Conservation (phyloP, 1,139 yeast genomes). For the Taiozyma sp. region DNA sequence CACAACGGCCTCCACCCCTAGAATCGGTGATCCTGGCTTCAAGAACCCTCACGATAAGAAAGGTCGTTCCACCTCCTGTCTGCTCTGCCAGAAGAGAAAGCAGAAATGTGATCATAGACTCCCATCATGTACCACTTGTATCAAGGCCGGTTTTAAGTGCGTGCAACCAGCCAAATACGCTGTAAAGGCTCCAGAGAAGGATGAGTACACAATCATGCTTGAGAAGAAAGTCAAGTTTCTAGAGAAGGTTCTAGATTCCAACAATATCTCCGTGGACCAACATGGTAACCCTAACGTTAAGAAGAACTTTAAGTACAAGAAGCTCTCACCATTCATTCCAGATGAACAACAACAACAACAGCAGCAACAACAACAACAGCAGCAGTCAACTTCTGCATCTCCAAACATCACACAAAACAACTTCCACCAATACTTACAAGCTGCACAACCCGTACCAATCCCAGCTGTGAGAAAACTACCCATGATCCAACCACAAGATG, state of each 20-base stretch:
- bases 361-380: background rate
- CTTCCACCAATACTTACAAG: conserved; percentile 6
- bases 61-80: conserved; percentile 48
- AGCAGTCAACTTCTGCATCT: conserved; percentile 1
- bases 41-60: conserved; percentile 32
- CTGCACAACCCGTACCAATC: conserved; percentile 1
- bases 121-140: conserved; percentile 58
- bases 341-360: conserved; percentile 12
- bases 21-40: conserved; percentile 8
- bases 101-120: conserved; percentile 57
- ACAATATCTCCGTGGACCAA: conserved; percentile 22
- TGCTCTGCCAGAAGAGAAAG: conserved; percentile 47
- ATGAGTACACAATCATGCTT: conserved; percentile 47
- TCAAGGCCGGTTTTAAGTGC: conserved; percentile 52
- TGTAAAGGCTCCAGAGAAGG: conserved; percentile 34
- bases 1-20: background rate
- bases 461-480: conserved; percentile 17
- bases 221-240: conserved; percentile 47
- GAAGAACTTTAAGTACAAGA: conserved; percentile 36
- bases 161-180: conserved; percentile 55
- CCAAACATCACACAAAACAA: conserved; percentile 7
- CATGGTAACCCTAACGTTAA: conserved; percentile 27
- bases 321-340: conserved; percentile 33
- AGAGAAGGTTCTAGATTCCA: conserved; percentile 37
- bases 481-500: conserved; percentile 11